These are phyloP conservation scores for Penicillium alfredii DNA, from an alignment of 495 filamentous ascomycete species.

Conservation along the genomic window DNA sequence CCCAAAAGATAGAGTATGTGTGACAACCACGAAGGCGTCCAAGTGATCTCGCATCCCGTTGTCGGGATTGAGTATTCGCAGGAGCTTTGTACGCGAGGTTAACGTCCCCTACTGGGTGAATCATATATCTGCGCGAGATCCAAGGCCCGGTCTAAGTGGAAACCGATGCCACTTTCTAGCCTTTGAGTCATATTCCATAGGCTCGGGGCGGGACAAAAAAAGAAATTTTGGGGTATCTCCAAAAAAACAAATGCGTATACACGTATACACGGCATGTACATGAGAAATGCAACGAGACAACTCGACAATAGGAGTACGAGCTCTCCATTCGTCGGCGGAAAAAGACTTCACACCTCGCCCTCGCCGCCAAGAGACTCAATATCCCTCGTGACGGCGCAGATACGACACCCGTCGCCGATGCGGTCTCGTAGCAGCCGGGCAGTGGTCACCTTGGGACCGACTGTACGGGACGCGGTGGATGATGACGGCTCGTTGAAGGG, in stretches of 20 bases:
- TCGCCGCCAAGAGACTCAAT: constrained; percentile 31
- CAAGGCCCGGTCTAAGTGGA: background rate
- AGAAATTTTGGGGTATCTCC: constrained; percentile 30
- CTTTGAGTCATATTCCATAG: no score
- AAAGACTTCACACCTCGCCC: constrained; percentile 8
- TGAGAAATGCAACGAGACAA: constrained; percentile 6
- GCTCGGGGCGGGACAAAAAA: no score
- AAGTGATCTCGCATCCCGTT: no score
- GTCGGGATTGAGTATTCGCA: no score
- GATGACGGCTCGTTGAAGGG: constrained; percentile 15
- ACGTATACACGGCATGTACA: constrained; percentile 9
- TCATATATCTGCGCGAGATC: no score
- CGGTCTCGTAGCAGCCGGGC: constrained; percentile 70
- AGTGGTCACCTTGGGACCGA: constrained; percentile 85
- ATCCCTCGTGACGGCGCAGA: constrained; percentile 47
- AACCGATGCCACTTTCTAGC: no score
- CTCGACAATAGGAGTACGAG: constrained; percentile 1
- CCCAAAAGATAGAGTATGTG: no score
- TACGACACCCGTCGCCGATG: constrained; percentile 64
- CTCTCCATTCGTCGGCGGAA: no score
- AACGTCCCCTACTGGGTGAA: no score
- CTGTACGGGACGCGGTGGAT: constrained; percentile 46
- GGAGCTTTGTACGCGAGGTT: no score
- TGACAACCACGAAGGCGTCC: no score
- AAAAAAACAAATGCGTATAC: constrained; percentile 16